Evolutionary conservation across 164 flowering plant species (phyloP), one percentile per base, ranked within the genome.

Genomic region (Stephania cephalantha): DNA sequence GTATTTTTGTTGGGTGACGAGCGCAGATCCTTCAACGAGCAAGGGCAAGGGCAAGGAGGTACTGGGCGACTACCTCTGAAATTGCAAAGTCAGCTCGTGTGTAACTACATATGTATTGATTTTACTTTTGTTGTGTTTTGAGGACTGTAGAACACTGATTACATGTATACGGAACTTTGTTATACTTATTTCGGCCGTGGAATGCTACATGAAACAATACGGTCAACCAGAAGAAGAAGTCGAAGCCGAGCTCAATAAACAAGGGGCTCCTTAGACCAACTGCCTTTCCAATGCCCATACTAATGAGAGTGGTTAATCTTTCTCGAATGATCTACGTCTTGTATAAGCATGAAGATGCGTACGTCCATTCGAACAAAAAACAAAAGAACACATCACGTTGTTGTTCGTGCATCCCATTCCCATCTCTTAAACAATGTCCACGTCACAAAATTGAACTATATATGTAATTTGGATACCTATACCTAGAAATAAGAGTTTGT

Each of bases 311-410:
- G 48, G 71, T 87, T 25, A 85, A 88, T 67, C 73, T 82, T 6
- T 25, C 85, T 5, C 76, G 89, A 0, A 75, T 83, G 5, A 77
- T 81, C 0, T 81, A 85, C 25, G 83, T 83, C 1, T 2, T 85
- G 0, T 86, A 87, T 73, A 77, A 81, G 69, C 77, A 82, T 29
- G 77, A 48, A 67, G 88, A 86, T 73, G 84, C 84, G 12, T 86
- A 82, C 50, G 82, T 30, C 9, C 8, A 18, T 20, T 44, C 72
- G 9, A 18, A 44, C n/a, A 22, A 1, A 46, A n/a, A 58, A 1
- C 22, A 13, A 46, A 46, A 46, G 72, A 46, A 4, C 12, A n/a
- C 30, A 70, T 70, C 9, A 12, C 50, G 0, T 1, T 1, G 13
- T 46, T 70, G 9, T 20, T 70, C 9, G 5, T 70, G 7, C 7